phyloP scores from a whole-genome alignment of 192 early-diverging fungal species.

The Coemansia sp. region DNA sequence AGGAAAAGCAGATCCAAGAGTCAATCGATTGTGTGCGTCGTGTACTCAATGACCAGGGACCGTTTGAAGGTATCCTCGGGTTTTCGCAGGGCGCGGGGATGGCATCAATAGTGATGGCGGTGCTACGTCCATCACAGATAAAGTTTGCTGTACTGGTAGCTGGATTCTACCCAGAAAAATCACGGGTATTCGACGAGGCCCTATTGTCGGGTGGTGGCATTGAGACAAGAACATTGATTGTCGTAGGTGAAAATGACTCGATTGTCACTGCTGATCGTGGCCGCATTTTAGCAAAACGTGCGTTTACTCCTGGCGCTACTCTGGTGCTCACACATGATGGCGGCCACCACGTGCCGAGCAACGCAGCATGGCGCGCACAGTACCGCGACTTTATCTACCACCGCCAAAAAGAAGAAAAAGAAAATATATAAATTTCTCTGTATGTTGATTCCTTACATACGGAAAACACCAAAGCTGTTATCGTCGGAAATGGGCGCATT shows the following conservation, averaged over 20 bases:
- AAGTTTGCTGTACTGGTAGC: conserved; percentile 31
- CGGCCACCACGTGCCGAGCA: conserved; percentile 42
- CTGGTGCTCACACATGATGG: conserved; percentile 15
- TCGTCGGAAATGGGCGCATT: conserved; percentile 71
- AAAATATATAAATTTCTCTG: no score
- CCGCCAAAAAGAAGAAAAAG: background rate
- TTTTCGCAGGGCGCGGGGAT: conserved; percentile 52
- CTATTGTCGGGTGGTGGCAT: background rate
- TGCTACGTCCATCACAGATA: conserved; percentile 8
- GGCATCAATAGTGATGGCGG: conserved; percentile 28
- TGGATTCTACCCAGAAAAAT: conserved; percentile 32
- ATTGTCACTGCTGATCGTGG: conserved; percentile 29
- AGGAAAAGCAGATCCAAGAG: conserved; percentile 3
- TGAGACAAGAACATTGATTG: background rate
- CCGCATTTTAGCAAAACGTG: conserved; percentile 13
- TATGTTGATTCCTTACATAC: no score
- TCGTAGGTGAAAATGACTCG: conserved; percentile 24
- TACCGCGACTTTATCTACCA: conserved; percentile 29
- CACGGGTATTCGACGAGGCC: conserved; percentile 14
- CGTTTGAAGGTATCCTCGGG: conserved; percentile 43
- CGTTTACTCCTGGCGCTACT: conserved; percentile 8
- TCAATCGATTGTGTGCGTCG: conserved; percentile 1
- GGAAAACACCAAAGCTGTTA: conserved; percentile 94
- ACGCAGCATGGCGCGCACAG: conserved; percentile 23
- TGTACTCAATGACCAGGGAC: conserved; percentile 14